Conservation (phyloP, 495 filamentous ascomycete species). For the Lophiostoma macrostomum region DNA sequence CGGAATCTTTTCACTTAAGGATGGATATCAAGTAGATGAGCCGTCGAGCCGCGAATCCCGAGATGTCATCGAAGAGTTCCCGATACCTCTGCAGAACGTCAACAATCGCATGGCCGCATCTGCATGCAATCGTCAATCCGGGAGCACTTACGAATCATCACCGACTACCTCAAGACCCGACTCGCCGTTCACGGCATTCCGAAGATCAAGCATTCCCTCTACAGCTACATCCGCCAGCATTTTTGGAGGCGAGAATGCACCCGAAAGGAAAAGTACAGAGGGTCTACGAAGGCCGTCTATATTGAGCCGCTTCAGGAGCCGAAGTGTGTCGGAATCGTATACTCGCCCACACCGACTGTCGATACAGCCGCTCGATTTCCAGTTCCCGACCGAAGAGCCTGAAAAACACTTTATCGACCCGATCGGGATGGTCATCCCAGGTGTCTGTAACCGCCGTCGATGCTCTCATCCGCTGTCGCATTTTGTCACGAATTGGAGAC, state of each 20-base stretch:
- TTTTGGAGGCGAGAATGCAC: too few relatives aligned
- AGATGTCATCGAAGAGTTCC: not conserved
- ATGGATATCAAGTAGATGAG: too few relatives aligned
- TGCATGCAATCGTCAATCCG: not conserved
- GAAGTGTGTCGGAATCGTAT: not conserved
- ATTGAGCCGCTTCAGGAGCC: conserved; percentile 4
- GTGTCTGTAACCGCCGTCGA: conserved; percentile 11
- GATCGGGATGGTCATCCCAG: conserved; percentile 26
- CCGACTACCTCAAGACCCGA: too few relatives aligned
- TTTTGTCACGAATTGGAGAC: conserved; percentile 23
- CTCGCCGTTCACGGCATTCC: too few relatives aligned
- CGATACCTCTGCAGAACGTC: not conserved
- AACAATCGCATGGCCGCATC: not conserved
- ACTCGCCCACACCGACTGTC: not conserved
- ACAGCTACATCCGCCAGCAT: too few relatives aligned
- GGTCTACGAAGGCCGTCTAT: conserved; percentile 3
- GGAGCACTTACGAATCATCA: not conserved
- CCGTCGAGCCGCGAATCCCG: not conserved
- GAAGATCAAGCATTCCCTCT: too few relatives aligned
- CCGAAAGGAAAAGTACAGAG: not conserved
- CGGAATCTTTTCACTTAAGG: too few relatives aligned
- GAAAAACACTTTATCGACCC: conserved; percentile 27
- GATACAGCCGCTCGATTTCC: conserved; percentile 1
- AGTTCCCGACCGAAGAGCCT: conserved; percentile 6
- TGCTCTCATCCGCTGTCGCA: conserved; percentile 9